These are phyloP conservation scores for Ophiostoma himal-ulmi DNA, from an alignment of 2,329 filamentous ascomycete genomes.

Conservation along the genomic window DNA sequence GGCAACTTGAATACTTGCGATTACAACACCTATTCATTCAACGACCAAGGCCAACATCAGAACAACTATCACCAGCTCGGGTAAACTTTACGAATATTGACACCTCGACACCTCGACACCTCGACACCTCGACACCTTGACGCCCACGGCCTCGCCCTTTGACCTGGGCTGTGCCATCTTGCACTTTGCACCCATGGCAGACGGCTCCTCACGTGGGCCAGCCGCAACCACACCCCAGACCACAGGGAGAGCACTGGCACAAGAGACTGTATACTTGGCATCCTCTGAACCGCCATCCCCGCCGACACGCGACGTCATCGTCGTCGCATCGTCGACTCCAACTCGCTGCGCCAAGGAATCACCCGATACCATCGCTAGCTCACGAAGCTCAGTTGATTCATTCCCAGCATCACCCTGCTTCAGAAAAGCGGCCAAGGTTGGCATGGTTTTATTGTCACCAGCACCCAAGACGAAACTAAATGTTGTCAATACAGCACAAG, in stretches of 20 bases:
- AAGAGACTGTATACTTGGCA: background rate
- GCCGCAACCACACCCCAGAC: background rate
- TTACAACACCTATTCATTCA: background rate
- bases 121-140: background rate
- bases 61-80: background rate
- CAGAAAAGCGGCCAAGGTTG: background rate
- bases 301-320: background rate
- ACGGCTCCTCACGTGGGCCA: background rate
- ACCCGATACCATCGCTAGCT: background rate
- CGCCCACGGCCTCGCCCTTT: background rate
- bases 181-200: background rate
- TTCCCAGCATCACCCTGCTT: slow-evolving; percentile 15
- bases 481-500: background rate
- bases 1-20: background rate
- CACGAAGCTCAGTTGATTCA: slow-evolving; percentile 19
- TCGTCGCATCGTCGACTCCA: background rate
- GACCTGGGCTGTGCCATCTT: background rate
- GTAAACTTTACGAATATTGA: background rate
- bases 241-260: background rate
- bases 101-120: background rate
- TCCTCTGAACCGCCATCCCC: background rate
- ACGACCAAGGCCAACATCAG: background rate
- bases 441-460: background rate
- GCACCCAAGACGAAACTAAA: background rate
- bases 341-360: background rate